Evolutionary conservation across 768 basidiomycete genomes (phyloP), one percentile per base, ranked within the genome.

Genomic region (Rhodosporidiobolus odoratus): DNA sequence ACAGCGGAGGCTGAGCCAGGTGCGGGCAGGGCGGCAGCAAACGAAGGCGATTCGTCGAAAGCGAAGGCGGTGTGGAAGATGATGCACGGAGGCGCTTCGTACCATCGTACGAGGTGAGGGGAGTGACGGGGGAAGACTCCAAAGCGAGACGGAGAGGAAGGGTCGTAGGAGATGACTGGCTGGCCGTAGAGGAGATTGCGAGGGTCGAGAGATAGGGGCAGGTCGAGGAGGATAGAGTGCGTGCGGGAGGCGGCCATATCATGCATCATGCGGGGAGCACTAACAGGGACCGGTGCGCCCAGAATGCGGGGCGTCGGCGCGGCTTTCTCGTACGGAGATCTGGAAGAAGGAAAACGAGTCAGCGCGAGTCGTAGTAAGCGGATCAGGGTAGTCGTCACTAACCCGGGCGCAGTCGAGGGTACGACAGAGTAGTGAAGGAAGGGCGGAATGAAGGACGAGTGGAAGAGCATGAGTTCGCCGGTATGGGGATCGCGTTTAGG

Each of bases 41-140:
- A 58, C 19, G 43, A n/a, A 58, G 34, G 58, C 41, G 68, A 47
- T 34, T 79, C 80, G 73, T 81, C 78, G 79, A 77, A 81, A 7
- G 80, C 77, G 59, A 80, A 80, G 27, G 80, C 81, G 4, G 81
- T 81, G 70, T 82, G 81, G 70, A 82, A 81, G 43, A 82, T 80
- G 68, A 80, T 75, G 66, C 80, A 78, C 53, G 81, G 78, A 10
- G 71, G 41, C 35, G 79, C 79, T 40, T 67, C 72, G 71, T 80
- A 81, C 58, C 79, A 77, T 21, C 69, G 68, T 3, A 77, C 77
- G 25, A 62, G 57, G 35, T 68, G 62, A 5, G 76, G 73, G 5
- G 58, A 50, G 43, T 75, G 70, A 0, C 81, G 78, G 1, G 81
- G 81, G 50, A 82, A 74, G 37, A 82, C 73, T 47, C 80, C 77